phyloP scores from a whole-genome alignment of 2,329 filamentous ascomycete species.

The Cercospora zeina region DNA sequence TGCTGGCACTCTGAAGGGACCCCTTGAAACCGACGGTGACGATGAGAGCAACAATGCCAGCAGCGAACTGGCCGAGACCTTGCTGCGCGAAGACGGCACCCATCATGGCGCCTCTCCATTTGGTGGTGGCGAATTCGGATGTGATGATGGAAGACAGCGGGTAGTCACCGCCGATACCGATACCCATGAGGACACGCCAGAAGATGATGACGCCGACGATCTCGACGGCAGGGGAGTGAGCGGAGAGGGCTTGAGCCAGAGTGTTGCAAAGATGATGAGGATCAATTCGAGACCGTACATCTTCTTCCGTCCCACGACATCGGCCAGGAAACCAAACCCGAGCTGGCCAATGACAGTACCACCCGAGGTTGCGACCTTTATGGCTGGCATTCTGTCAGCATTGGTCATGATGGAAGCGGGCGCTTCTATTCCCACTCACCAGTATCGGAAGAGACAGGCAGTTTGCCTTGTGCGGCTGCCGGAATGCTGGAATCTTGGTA shows the following conservation, averaged over 20 bases:
- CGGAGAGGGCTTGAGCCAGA: conserved; percentile 68
- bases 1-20: conserved; percentile 40
- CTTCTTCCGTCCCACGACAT: conserved; percentile 73
- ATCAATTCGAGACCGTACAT: conserved; percentile 85
- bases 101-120: conserved; percentile 86
- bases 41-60: conserved; percentile 66
- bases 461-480: conserved; percentile 48
- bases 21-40: conserved; percentile 45
- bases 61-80: conserved; percentile 75
- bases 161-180: conserved; percentile 78
- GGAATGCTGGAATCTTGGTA: conserved; percentile 48
- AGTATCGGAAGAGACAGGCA: conserved; percentile 69
- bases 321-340: conserved; percentile 75
- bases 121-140: conserved; percentile 82
- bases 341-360: conserved; percentile 83
- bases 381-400: conserved; percentile 45
- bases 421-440: conserved; percentile 36
- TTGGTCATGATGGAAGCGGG: too few relatives aligned
- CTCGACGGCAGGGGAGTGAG: conserved; percentile 62
- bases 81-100: conserved; percentile 85
- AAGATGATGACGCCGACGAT: conserved; percentile 69
- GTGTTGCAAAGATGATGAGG: conserved; percentile 77
- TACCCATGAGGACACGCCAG: conserved; percentile 78
- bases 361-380: conserved; percentile 81
- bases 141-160: conserved; percentile 81